phyloP scores from a whole-genome alignment of 805 yeast genomes.

The Jamesozyma jinghongensis region DNA sequence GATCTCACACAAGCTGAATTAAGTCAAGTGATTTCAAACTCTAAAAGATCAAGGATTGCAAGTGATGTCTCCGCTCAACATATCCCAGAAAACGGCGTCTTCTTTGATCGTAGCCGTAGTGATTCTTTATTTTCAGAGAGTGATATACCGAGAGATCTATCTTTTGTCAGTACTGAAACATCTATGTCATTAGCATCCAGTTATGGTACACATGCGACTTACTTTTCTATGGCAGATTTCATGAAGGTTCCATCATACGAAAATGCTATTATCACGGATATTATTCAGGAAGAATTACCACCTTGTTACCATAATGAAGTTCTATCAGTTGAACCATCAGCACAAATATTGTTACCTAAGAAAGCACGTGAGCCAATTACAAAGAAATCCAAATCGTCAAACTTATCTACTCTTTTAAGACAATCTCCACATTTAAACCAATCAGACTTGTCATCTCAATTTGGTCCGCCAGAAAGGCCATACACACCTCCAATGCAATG shows the following conservation, averaged over 20 bases:
- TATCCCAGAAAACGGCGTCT: too few relatives aligned
- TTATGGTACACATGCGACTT: conserved; percentile 10
- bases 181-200: neutral
- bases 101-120: too few relatives aligned
- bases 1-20: neutral
- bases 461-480: neutral
- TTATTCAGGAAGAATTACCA: conserved; percentile 44
- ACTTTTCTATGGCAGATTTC: conserved; percentile 32
- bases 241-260: conserved; percentile 68
- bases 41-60: neutral
- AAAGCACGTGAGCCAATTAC: too few relatives aligned
- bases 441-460: too few relatives aligned
- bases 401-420: too few relatives aligned
- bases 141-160: too few relatives aligned
- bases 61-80: neutral
- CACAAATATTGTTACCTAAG: too few relatives aligned
- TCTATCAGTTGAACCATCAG: too few relatives aligned
- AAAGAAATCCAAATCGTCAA: too few relatives aligned
- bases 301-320: conserved; percentile 45
- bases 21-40: neutral
- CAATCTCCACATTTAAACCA: too few relatives aligned
- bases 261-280: conserved; percentile 57
- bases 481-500: neutral
- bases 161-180: neutral
- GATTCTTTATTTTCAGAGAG: too few relatives aligned